A percentile compares a stretch with the other conserved stretches of the same genome.
Evolutionary conservation across 768 basidiomycete genomes (phyloP).

Genomic region (Agaricus bisporus): DNA sequence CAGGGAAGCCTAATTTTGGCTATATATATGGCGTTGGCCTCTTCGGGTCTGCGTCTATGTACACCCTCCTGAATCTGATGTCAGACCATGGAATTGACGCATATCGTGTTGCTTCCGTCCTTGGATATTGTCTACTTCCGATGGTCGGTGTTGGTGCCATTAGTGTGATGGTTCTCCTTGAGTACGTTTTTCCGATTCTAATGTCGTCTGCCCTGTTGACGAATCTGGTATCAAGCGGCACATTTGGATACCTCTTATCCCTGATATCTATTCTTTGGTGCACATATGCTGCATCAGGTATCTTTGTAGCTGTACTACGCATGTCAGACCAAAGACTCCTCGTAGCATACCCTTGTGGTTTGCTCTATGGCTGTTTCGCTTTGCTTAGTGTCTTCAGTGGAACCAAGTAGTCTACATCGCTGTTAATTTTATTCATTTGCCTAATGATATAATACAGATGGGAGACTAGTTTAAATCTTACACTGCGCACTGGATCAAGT

Average conservation of each 20-base stretch:
- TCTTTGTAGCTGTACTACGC: conserved; percentile 90
- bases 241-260: conserved; percentile 82
- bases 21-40: conserved; percentile 98
- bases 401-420: conserved; percentile 6
- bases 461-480: neutral
- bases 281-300: conserved; percentile 91
- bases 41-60: conserved; percentile 89
- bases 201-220: conserved; percentile 2
- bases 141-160: conserved; percentile 93
- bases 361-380: conserved; percentile 93
- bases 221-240: conserved; percentile 44
- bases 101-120: conserved; percentile 89
- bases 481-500: conserved; percentile 5
- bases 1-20: conserved; percentile 96
- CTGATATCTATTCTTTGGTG: conserved; percentile 89
- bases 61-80: conserved; percentile 95
- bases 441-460: neutral
- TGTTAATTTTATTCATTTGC: neutral
- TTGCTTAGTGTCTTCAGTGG: conserved; percentile 85
- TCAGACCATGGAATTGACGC: conserved; percentile 92
- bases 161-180: conserved; percentile 80
- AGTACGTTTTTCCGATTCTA: conserved; percentile 49
- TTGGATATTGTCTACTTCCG: conserved; percentile 94
- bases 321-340: conserved; percentile 95
- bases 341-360: conserved; percentile 93